Evolutionary conservation across 78 protist genomes (phyloP), one percentile per base, ranked within the genome.

Genomic region (Tieghemostelium lacteum): DNA sequence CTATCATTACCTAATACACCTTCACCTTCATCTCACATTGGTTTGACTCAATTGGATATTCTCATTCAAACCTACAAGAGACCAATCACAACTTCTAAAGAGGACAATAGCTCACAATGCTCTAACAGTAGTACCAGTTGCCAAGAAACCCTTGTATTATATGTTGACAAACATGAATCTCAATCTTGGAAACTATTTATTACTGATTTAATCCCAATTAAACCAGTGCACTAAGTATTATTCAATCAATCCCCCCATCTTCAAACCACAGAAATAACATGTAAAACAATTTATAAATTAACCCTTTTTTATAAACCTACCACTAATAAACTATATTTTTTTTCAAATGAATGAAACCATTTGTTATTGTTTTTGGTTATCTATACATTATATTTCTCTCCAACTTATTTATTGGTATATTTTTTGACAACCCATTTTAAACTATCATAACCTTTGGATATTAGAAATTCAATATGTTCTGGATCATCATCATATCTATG

Each of bases 391-490:
- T n/a, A n/a, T n/a, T n/a, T n/a, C n/a, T n/a, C n/a, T n/a, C n/a
- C n/a, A n/a, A n/a, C n/a, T n/a, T n/a, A n/a, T n/a, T n/a, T n/a
- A n/a, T n/a, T n/a, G n/a, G n/a, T n/a, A n/a, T n/a, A n/a, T 64
- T 83, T 83, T 58, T 83, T 83, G 31, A 83, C 24, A 7, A 83
- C 58, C 74, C 67, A 83, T 54, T 69, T 63, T 28, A 83, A 67
- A 58, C 37, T 69, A 22, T n/a, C 14, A 57, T 83, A 83, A 58
- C 89, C 89, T 50, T 83, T 83, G 16, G 63, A 24, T 8, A 83
- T 63, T 28, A 83, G 29, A 66, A 10, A 69, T 5, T 83, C 78
- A 1, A 83, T 58, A 33, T 66, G 54, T 83, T 69, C 45, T 20
- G 64, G 78, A 69, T 83, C 89, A 40, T 63, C 24, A n/a, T 69